A percentile compares a stretch with the other conserved stretches of the same genome.
phyloP scores from a whole-genome alignment of 2,329 filamentous ascomycete genomes.

The Curvularia sp. region DNA sequence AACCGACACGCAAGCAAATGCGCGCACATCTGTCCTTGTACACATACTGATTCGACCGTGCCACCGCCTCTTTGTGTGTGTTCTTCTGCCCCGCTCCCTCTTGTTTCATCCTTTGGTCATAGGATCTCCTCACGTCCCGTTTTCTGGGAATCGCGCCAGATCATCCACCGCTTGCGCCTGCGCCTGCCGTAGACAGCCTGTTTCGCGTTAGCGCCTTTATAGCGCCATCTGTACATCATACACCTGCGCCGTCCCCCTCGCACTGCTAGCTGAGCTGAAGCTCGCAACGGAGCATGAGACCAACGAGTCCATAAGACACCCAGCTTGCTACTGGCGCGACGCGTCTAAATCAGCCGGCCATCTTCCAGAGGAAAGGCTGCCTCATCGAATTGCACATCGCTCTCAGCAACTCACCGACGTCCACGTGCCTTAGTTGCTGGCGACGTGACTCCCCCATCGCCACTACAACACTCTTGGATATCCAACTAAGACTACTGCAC shows the following conservation, averaged over 20 bases:
- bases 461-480: slow-evolving; percentile 19
- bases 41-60: neutral
- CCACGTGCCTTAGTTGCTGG: slow-evolving; percentile 28
- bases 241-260: slow-evolving; percentile 23
- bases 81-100: neutral
- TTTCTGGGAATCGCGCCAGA: slow-evolving; percentile 26
- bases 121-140: slow-evolving; percentile 10
- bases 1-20: slow-evolving; percentile 3
- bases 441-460: slow-evolving; percentile 24
- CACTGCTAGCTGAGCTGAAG: slow-evolving; percentile 26
- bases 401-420: slow-evolving; percentile 18
- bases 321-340: slow-evolving; percentile 15
- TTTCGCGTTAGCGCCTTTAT: slow-evolving; percentile 30
- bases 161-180: slow-evolving; percentile 26
- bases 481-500: slow-evolving; percentile 14
- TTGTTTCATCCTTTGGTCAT: neutral
- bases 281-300: slow-evolving; percentile 33
- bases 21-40: neutral
- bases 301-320: slow-evolving; percentile 21
- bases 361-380: neutral
- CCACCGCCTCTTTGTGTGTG: neutral
- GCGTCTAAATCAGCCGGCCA: slow-evolving; percentile 5
- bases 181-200: slow-evolving; percentile 28
- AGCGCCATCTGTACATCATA: slow-evolving; percentile 35
- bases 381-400: slow-evolving; percentile 4